Evolutionary conservation across 768 basidiomycete genomes (phyloP).

Genomic region (Lactifluus piperatus): DNA sequence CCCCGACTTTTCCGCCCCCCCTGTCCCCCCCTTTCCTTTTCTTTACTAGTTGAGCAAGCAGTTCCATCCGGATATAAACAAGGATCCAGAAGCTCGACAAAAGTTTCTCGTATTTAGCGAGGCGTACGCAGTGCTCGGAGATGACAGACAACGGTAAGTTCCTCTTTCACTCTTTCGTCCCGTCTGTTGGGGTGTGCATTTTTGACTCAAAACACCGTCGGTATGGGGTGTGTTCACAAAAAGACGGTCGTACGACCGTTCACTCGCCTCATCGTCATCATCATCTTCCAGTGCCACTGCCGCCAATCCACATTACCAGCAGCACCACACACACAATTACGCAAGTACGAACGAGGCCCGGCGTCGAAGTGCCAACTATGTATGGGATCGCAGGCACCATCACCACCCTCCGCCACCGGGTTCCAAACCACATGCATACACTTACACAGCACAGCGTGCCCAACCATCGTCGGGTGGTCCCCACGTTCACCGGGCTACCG

Average conservation of each 20-base stretch:
- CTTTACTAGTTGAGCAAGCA: conserved; percentile 43
- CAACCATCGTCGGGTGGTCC: background rate
- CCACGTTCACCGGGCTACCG: background rate
- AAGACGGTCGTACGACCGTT: conserved; percentile 31
- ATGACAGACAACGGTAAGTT: conserved; percentile 37
- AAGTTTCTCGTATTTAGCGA: conserved; percentile 41
- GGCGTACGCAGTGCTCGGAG: conserved; percentile 37
- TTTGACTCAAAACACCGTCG: background rate
- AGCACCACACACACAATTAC: conserved; percentile 12
- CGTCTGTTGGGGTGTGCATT: background rate
- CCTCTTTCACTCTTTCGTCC: background rate
- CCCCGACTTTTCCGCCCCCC: background rate
- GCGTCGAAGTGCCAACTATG: conserved; percentile 30
- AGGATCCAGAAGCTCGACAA: conserved; percentile 31
- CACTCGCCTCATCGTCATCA: conserved; percentile 13
- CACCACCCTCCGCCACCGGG: conserved; percentile 17
- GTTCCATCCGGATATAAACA: conserved; percentile 38
- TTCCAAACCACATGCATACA: background rate
- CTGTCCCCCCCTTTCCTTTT: background rate
- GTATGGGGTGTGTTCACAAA: too few species aligned
- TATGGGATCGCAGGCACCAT: conserved; percentile 28
- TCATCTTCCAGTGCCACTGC: background rate
- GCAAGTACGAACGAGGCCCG: conserved; percentile 26
- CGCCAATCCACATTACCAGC: conserved; percentile 6
- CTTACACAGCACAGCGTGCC: background rate